These are phyloP conservation scores for Penicillium occitanis DNA, from an alignment of 2,329 filamentous ascomycete species.

Conservation along the genomic window DNA sequence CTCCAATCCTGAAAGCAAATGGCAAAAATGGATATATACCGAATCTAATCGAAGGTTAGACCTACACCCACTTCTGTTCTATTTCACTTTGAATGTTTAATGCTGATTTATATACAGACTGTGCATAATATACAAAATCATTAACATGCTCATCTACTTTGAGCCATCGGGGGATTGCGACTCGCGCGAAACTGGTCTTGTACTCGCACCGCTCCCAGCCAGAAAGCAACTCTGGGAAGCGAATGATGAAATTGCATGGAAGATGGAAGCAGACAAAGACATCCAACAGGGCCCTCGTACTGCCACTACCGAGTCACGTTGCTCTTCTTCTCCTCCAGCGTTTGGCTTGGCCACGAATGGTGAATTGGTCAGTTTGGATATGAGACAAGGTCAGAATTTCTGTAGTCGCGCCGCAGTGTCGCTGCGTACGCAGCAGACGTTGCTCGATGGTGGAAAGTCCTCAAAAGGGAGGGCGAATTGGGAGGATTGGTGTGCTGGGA, in stretches of 20 bases:
- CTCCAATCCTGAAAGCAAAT: conserved; percentile 29
- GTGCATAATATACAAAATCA: conserved; percentile 40
- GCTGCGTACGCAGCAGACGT: background rate
- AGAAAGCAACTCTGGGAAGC: conserved; percentile 50
- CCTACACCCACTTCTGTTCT: no score
- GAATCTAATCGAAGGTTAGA: conserved; percentile 35
- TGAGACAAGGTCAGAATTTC: background rate
- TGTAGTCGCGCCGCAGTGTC: background rate
- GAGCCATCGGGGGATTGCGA: conserved; percentile 42
- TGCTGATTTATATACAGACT: conserved; percentile 33
- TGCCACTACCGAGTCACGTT: background rate
- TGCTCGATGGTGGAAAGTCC: conserved; percentile 15
- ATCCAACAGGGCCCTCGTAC: conserved; percentile 22
- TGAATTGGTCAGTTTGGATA: conserved; percentile 11
- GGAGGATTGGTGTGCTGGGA: conserved; percentile 50
- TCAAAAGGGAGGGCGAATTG: conserved; percentile 33
- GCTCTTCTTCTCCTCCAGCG: background rate
- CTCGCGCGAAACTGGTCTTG: conserved; percentile 32
- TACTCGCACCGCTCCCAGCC: conserved; percentile 46
- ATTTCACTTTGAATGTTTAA: background rate
- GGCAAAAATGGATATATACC: conserved; percentile 46
- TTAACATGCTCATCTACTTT: conserved; percentile 48
- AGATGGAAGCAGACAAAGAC: conserved; percentile 30
- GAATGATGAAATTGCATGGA: conserved; percentile 37
- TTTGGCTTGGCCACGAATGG: conserved; percentile 13